Conservation (phyloP, 2,329 filamentous ascomycete genomes). For the Ophiostoma quercus region DNA sequence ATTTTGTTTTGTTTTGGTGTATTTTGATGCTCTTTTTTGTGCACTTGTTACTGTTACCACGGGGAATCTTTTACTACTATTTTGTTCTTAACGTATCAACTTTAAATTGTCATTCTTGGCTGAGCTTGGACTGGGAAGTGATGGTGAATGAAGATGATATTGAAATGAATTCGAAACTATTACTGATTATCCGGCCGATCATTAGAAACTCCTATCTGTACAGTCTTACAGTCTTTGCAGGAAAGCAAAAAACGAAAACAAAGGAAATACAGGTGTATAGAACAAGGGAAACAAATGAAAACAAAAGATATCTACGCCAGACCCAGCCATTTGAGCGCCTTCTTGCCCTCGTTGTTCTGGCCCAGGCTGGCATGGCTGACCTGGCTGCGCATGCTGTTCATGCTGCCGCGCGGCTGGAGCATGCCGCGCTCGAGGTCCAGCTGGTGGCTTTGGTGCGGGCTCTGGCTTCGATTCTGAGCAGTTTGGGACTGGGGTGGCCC, state of each 20-base stretch:
- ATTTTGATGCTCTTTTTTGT: constrained; percentile 3
- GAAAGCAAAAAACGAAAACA: background rate
- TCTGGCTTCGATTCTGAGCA: background rate
- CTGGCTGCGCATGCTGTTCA: constrained; percentile 20
- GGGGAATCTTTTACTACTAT: constrained; percentile 13
- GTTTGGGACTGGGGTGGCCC: too few relatives aligned
- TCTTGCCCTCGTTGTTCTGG: constrained; percentile 31
- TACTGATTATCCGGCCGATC: background rate
- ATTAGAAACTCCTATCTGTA: background rate
- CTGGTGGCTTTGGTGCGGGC: background rate
- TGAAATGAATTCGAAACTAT: background rate
- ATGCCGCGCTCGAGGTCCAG: background rate
- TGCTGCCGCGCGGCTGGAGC: constrained; percentile 8
- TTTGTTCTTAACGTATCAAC: constrained; percentile 9
- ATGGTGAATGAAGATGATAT: background rate
- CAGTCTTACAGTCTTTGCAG: background rate
- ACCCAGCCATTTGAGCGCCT: constrained; percentile 52
- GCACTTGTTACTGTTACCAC: constrained; percentile 4
- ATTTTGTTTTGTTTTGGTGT: constrained; percentile 18
- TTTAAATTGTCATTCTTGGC: background rate
- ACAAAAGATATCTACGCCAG: constrained; percentile 34
- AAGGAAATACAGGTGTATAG: background rate
- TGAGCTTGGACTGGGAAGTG: background rate
- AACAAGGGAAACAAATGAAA: background rate
- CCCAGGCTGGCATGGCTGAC: constrained; percentile 24